Percentiles rank a stretch among this genome's conserved stretches.
Conservation (phyloP, 306 rosid species). For the Vigna nakashimae region DNA sequence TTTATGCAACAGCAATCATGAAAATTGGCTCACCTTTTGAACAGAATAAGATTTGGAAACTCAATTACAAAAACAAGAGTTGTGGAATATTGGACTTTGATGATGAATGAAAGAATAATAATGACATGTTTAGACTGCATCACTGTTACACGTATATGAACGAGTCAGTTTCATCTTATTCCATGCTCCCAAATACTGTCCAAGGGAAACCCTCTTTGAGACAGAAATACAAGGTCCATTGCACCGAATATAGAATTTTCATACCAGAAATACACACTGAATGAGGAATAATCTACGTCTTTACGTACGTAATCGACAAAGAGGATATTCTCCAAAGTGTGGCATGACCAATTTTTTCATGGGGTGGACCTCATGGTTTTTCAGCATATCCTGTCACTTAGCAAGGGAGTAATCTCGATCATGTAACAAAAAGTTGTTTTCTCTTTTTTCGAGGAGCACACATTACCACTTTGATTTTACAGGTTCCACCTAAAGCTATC, state of each 20-base stretch:
- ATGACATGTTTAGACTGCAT: neutral
- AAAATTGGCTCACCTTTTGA: neutral
- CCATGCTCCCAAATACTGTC: neutral
- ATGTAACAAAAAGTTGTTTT: neutral
- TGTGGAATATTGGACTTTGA: neutral
- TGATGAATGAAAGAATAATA: neutral
- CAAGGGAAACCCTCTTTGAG: neutral
- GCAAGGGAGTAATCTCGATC: neutral
- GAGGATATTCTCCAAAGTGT: neutral
- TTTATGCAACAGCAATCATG: neutral
- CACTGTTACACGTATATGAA: neutral
- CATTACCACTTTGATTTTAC: too few relatives aligned
- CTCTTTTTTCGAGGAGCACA: too few relatives aligned
- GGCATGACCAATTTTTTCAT: neutral
- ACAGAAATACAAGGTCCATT: neutral
- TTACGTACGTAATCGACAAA: neutral
- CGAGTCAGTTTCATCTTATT: neutral
- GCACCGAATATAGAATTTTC: neutral
- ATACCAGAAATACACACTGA: neutral
- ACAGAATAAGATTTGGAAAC: neutral
- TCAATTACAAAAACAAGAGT: neutral
- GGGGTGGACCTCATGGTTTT: neutral
- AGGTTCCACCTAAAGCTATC: too few relatives aligned
- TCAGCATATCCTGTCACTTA: neutral
- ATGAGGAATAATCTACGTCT: too few relatives aligned